Evolutionary conservation across 805 yeast genomes (phyloP).

Genomic region (Sugiyamaella mastotermitis): DNA sequence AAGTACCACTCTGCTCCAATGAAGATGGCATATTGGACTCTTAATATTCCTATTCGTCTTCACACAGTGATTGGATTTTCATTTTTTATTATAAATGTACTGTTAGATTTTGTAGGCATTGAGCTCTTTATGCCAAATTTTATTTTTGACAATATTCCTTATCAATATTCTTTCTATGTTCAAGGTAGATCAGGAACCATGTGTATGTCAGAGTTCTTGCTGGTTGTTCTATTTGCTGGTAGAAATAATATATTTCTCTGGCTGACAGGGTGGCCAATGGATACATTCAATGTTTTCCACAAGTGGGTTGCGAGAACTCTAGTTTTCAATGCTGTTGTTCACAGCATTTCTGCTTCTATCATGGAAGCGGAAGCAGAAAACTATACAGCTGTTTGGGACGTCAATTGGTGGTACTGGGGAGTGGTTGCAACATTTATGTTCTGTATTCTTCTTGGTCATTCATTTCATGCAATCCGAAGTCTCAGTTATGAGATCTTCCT

Average conservation of each 20-base stretch:
- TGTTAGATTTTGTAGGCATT: slow-evolving; percentile 21
- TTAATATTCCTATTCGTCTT: slow-evolving; percentile 33
- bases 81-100: slow-evolving; percentile 28
- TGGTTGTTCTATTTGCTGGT: slow-evolving; percentile 53
- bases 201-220: slow-evolving; percentile 43
- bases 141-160: slow-evolving; percentile 8
- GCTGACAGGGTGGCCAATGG: slow-evolving; percentile 56
- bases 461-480: slow-evolving; percentile 46
- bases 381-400: slow-evolving; percentile 21
- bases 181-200: slow-evolving; percentile 37
- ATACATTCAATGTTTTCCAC: slow-evolving; percentile 59
- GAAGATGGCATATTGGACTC: slow-evolving; percentile 5
- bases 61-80: slow-evolving; percentile 30
- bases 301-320: slow-evolving; percentile 53
- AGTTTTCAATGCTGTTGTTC: slow-evolving; percentile 45
- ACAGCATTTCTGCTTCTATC: slow-evolving; percentile 48
- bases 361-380: slow-evolving; percentile 36
- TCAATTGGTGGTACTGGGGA: slow-evolving; percentile 30
- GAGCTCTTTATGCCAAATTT: slow-evolving; percentile 9
- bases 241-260: slow-evolving; percentile 62
- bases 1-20: slow-evolving; percentile 1
- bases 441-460: slow-evolving; percentile 42
- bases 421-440: slow-evolving; percentile 38
- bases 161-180: slow-evolving; percentile 22
- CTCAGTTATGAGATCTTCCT: slow-evolving; percentile 55